Base-by-base conservation (phyloP, 202 grass and related monocot species). In the Alloteropsis angusta region DNA sequence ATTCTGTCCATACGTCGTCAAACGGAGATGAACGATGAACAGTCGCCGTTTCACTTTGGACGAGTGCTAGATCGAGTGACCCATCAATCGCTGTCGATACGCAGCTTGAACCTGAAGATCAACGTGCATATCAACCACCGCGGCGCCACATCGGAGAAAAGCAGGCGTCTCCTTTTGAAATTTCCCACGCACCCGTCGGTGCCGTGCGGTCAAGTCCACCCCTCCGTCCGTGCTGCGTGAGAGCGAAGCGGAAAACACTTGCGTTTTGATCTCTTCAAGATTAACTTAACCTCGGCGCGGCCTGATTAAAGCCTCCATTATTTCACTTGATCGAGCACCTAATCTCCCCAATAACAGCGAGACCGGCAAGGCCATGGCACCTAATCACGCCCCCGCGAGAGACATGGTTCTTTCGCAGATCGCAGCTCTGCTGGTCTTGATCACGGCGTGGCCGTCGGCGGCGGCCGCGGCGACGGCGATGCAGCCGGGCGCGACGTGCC, bases 31-130 rank as follows among this genome's bases (percentile, higher is more conserved):
- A 38, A 49, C 45, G 15, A 60, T 41, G 13, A 81, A 35, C 7
- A n/a, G 11, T 15, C 1, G 59, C 0, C 19, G 11, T 18, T 46
- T 10, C 0, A 17, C 17, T 35, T 46, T 46, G 4, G 26, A 75
- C 12, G 35, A 66, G 16, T 35, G 58, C 21, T 32, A 3, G 32
- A 37, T 9, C 4, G 0, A 52, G 12, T 6, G 60, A 65, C 9
- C 7, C 16, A 72, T 42, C 48, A 37, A 21, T 69, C 64, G 26
- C 14, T 55, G 14, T 74, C 59, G 12, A 59, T 41, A 12, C 12
- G 9, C 13, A 75, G 45, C 60, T 83, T 87, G 80, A 35, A 44
- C 35, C 23, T 74, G 43, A 87, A 68, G 60, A 83, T 87, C 60
- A 73, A 83, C 73, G 67, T 83, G 43, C 74, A 78, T 43, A 78